These are phyloP conservation scores for Panicum hallii DNA, from an alignment of 202 grass and related monocot genomes.

Conservation along the genomic window DNA sequence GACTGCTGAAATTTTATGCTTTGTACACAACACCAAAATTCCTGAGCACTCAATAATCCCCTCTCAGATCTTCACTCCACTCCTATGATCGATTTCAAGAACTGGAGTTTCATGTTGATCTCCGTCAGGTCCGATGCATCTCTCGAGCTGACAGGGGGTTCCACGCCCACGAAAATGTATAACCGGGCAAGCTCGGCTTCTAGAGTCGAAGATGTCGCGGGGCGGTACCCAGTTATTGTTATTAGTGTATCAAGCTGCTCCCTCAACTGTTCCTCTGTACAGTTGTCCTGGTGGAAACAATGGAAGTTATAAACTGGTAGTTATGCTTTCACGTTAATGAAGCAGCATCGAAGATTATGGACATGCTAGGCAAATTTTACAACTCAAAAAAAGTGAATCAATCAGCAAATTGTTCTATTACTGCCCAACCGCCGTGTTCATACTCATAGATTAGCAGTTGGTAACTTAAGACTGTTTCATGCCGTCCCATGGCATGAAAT, in stretches of 20 bases:
- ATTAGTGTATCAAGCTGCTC: slow-evolving; percentile 44
- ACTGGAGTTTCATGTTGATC: slow-evolving; percentile 34
- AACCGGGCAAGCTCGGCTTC: slow-evolving; percentile 34
- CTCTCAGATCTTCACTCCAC: slow-evolving; percentile 28
- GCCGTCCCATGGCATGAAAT: not conserved
- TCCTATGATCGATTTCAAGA: slow-evolving; percentile 59
- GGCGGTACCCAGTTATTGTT: slow-evolving; percentile 48
- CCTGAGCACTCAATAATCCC: not conserved
- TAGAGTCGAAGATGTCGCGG: not conserved
- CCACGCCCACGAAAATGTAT: slow-evolving; percentile 52
- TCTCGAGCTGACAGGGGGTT: slow-evolving; percentile 12
- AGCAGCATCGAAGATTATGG: not conserved
- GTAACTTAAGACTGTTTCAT: not conserved
- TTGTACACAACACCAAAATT: not conserved
- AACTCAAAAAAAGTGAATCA: not conserved
- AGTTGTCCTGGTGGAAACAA: slow-evolving; percentile 39
- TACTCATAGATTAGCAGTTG: not conserved
- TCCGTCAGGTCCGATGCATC: slow-evolving; percentile 3
- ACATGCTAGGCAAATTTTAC: not conserved
- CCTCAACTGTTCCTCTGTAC: slow-evolving; percentile 50
- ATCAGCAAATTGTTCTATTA: not conserved
- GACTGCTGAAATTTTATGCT: not conserved
- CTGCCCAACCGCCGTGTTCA: not conserved
- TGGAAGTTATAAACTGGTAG: not conserved
- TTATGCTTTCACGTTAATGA: not conserved